Evolutionary conservation across 805 yeast species (phyloP), one percentile per base, ranked within the genome.

Genomic region (Osmozyma mogii): DNA sequence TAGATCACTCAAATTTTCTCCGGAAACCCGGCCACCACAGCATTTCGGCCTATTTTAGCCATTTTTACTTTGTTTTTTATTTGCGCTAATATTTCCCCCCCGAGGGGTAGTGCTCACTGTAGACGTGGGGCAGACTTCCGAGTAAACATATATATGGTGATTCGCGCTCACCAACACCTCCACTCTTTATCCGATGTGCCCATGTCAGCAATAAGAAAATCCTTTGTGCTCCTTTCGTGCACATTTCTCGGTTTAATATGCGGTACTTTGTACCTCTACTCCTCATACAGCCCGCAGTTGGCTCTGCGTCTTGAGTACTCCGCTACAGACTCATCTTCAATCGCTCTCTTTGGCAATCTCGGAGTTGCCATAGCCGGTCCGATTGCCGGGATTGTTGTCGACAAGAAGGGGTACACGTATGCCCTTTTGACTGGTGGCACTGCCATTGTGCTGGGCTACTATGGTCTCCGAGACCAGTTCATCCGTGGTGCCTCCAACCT

Each of bases 281-380:
- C 84, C 6, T 83, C 84, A 1, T 83, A 75, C 50, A 78, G 85
- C 22, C 89, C 94, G 0, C 92, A 83, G 49, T 62, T 81, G 31
- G 83, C 87, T 1, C 52, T 52, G 17, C 62, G 64, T 29, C 63
- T 83, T 30, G 55, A 56, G 13, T 72, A 83, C 41, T 49, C 72
- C 1, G 84, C 83, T 3, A 65, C 83, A 0, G 69, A 78, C 30
- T 63, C 82, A 4, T 74, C 87, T 4, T 47, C 65, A 17, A 66
- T 82, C 3, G 88, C 85, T 3, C 68, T 80, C 45, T 50, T 69
- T 6, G 94, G 89, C 2, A 72, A 78, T 19, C 54, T 81, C 22
- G 85, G 88, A 0, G 65, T 78, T 3, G 60, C 82, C 12, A 30
- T 70, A 4, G 52, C 73, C 1, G 92, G 92, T 0, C 84, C 92